Evolutionary conservation across 352 stramenopile genomes (phyloP), one percentile per base, ranked within the genome.

Genomic region (Globisporangium apiculatum): DNA sequence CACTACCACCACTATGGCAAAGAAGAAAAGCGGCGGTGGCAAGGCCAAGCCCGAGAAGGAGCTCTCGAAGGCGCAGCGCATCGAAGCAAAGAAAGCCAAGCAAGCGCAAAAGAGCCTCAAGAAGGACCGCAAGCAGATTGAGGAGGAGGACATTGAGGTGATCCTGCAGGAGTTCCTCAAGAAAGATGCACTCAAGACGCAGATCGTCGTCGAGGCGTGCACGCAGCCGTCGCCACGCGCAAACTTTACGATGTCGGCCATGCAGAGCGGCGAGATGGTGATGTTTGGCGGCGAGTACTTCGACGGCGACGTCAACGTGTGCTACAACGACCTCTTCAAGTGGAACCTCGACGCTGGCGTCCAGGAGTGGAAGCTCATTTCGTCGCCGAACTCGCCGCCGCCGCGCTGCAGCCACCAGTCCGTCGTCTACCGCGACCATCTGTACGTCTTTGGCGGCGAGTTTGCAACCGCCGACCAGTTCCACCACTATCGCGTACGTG

Each of bases 261-360:
- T 94, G 36, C 68, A 72, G 1, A 86, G 60, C 7, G 86, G 87
- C 51, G 84, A 94, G 52, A 84, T 97, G 67, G 64, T 97, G 55
- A 71, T 98, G 47, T 99, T 99, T 71, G 97, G 97, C 42, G 97
- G 97, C 51, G 97, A 99, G 75, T 98, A 97, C 72, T 99, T 96
- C 69, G 91, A 99, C 69, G 97, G 97, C 46, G 87, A 98, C 58
- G 83, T 96, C 68, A 99, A 98, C 60, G 78, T 91, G 38, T 97
- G 96, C 63, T 98, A 94, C 72, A 98, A 99, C 66, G 96, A 99
- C 57, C 76, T 99, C 7, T 97, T 95, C 58, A 83, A 91, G 62
- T 98, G 89, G 89, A 95, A 96, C 75, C 48, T 96, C 18, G 89
- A 97, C 63, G 83, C 83, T 43, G 62, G 65, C 14, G 48, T 66